Base-by-base conservation (phyloP, 2,329 filamentous ascomycete species). In the Davidsoniella australis region DNA sequence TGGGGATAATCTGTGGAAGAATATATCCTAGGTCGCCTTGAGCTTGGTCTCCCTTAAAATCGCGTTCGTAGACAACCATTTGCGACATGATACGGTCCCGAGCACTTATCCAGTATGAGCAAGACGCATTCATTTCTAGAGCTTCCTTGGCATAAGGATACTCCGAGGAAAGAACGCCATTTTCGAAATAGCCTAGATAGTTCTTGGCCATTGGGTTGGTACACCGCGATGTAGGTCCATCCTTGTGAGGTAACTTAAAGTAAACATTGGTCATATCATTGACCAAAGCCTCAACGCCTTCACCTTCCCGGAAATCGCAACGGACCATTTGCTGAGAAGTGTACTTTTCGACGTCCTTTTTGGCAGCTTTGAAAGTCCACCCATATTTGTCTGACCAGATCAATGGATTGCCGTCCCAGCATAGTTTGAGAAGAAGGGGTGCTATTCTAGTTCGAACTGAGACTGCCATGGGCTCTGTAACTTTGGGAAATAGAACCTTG, bases 31-130 rank as follows among this genome's bases (percentile, higher is more conserved):
- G 55, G 5, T 57, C 52, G 9, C 54, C 48, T 47, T 41, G 56
- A 54, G 38, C 56, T 52, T 57, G 55, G 36, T 39, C 58, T 26
- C 51, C 51, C 37, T 52, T 50, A 20, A 55, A 44, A 37, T 93
- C 79, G 33, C 79, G 70, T 52, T 87, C 72, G 60, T 94, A 95
- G 1, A 98, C 83, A 2, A 94, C 88, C 72, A 96, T 85, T 60
- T 98, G 91, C n/a, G 81, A 84, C 72, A 69, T 89, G 64, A 98
- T 98, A 45, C 91, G 73, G 59, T 94, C 86, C 54, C 91, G 76
- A 14, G 91, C 88, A 58, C 86, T 94, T 57, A 98, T 96, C 91
- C 93, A 98, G 64, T 98, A 98, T 0, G 89, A 96, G 61, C 93
- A 98, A 0, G 87, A 94, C 0, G 91, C 87, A 58, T 98, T 98